Evolutionary conservation across 176 grass and related monocot species (phyloP), one percentile per base, ranked within the genome.

Genomic region (Aegilops bicornis): DNA sequence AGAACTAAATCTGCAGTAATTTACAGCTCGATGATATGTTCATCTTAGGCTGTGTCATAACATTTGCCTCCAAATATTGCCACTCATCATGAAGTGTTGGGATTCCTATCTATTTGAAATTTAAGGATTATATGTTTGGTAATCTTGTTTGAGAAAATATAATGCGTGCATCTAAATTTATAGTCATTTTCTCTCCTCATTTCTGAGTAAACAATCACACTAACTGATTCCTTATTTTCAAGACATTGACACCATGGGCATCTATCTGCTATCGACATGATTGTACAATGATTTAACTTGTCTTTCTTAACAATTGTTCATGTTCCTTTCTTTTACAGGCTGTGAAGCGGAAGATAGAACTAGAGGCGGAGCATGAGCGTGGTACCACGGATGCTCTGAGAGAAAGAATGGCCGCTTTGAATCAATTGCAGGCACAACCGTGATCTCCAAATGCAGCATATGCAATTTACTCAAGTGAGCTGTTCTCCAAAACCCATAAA

Each of bases 401-500:
- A 92, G 84, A 81, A 86, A 94, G 91, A 85, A 77, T 40, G 35
- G 52, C 10, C 91, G 86, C 36, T n/a, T 35, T 91, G 82, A 92
- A 79, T 71, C 84, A 86, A 62, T 90, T 98, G 84, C 77, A 98
- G 85, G 82, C 64, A 52, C 96, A 95, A 91, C 67, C 78, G 76
- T 86, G 96, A 98, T 88, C 81, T 95, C 81, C 64, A 82, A 76
- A 84, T 82, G 19, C 88, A 92, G 45, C 84, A 93, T 88, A 86
- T 90, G 70, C 86, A 86, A 84, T 63, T 82, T 74, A 91, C 89
- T 66, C 92, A 97, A 91, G 95, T 97, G 47, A 45, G 32, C 3
- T 29, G 52, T 67, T 78, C 3, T 77, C 86, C 15, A 8, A 56
- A 52, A 56, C 8, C 60, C 62, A 36, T 17, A 33, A 59, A 42